Evolutionary conservation across 2,329 filamentous ascomycete species (phyloP).

Genomic region (Periconia macrospinosa): DNA sequence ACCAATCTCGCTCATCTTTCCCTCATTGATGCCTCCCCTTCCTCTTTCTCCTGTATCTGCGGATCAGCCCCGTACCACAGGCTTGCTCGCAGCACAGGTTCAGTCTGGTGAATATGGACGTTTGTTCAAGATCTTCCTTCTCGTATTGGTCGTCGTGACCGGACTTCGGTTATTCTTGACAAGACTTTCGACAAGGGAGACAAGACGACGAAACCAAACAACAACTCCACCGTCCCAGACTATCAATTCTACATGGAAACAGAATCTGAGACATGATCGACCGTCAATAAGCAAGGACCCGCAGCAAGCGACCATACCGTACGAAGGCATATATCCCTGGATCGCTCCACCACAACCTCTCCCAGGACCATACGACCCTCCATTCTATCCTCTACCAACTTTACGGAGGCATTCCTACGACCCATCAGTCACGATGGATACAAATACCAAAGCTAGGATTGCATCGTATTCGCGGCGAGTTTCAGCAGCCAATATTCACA

Average conservation of each 20-base stretch:
- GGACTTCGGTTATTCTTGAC: slow-evolving; percentile 17
- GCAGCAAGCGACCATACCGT: slow-evolving; percentile 13
- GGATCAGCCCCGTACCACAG: slow-evolving; percentile 15
- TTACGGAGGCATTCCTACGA: slow-evolving; percentile 21
- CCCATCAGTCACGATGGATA: slow-evolving; percentile 1
- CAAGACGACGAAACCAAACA: slow-evolving; percentile 2
- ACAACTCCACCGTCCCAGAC: neutral
- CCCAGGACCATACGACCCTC: slow-evolving; percentile 40
- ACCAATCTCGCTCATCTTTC: slow-evolving; percentile 13
- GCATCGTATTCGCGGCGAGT: slow-evolving; percentile 30
- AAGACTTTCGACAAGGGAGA: slow-evolving; percentile 17
- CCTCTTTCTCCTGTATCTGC: slow-evolving; percentile 21
- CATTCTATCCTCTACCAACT: slow-evolving; percentile 37
- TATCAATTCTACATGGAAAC: neutral
- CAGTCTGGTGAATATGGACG: slow-evolving; percentile 6
- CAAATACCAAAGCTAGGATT: slow-evolving; percentile 8
- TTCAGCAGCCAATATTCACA: slow-evolving; percentile 22
- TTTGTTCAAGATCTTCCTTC: slow-evolving; percentile 18
- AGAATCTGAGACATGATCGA: slow-evolving; percentile 9
- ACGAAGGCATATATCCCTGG: slow-evolving; percentile 36
- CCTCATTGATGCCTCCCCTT: slow-evolving; percentile 35
- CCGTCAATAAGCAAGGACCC: slow-evolving; percentile 11
- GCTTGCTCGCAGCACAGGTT: slow-evolving; percentile 5
- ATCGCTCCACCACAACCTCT: slow-evolving; percentile 30
- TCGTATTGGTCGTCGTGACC: slow-evolving; percentile 19